A percentile compares a stretch with the other conserved stretches of the same genome.
phyloP scores from a whole-genome alignment of 805 yeast species.

The Sporopachydermia quercuum region DNA sequence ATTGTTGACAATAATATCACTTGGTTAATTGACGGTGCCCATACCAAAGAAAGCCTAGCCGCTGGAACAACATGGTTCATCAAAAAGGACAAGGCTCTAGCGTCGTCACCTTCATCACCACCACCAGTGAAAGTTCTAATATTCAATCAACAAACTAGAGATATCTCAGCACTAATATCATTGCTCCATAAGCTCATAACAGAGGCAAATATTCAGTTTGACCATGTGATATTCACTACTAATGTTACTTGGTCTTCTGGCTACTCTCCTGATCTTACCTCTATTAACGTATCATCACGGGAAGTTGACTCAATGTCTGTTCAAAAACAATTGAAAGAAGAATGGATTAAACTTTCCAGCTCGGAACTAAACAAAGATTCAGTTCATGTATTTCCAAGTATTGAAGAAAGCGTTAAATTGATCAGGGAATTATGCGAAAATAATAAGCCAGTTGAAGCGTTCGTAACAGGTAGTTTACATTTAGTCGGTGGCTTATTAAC shows the following conservation, averaged over 20 bases:
- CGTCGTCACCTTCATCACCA: slow-evolving; percentile 9
- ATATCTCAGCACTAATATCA: slow-evolving; percentile 49
- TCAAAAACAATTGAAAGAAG: slow-evolving; percentile 57
- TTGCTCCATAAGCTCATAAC: slow-evolving; percentile 32
- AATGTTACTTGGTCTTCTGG: slow-evolving; percentile 88
- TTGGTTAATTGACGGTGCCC: slow-evolving; percentile 96
- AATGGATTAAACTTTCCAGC: slow-evolving; percentile 47
- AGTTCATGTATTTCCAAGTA: slow-evolving; percentile 47
- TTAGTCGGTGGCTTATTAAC: slow-evolving; percentile 88
- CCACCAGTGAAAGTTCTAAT: slow-evolving; percentile 34
- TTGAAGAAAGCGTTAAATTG: slow-evolving; percentile 55
- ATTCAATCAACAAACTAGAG: slow-evolving; percentile 92
- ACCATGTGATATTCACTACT: slow-evolving; percentile 73
- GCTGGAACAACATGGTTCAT: slow-evolving; percentile 78
- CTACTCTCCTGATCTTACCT: slow-evolving; percentile 70
- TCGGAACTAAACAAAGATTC: slow-evolving; percentile 20
- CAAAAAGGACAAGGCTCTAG: slow-evolving; percentile 18
- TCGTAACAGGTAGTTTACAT: slow-evolving; percentile 89
- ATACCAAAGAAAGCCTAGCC: slow-evolving; percentile 72
- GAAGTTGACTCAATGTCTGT: slow-evolving; percentile 68
- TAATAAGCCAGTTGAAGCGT: slow-evolving; percentile 38
- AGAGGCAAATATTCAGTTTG: slow-evolving; percentile 34
- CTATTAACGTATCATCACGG: slow-evolving; percentile 69
- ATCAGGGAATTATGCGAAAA: slow-evolving; percentile 26
- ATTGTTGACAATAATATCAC: slow-evolving; percentile 32